These are phyloP conservation scores for Potentilla sterilis DNA, from an alignment of 306 rosid species.

Conservation along the genomic window DNA sequence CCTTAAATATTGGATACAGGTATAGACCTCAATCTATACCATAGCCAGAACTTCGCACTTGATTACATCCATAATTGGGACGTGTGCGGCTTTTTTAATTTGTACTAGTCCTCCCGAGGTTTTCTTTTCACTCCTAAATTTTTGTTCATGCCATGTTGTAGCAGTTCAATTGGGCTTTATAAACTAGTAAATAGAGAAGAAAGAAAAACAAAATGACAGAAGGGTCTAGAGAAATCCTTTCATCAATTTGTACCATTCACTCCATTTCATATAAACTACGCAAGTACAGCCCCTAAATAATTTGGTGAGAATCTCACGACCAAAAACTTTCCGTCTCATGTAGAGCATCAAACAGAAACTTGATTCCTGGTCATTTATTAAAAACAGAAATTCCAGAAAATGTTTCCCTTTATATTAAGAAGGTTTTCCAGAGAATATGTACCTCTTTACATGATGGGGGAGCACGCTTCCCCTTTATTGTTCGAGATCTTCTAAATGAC, in stretches of 20 bases:
- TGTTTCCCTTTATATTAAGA: constrained; percentile 12
- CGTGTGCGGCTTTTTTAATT: neutral
- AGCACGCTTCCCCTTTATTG: constrained; percentile 79
- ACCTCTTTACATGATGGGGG: constrained; percentile 87
- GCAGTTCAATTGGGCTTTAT: neutral
- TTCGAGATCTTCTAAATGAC: constrained; percentile 70
- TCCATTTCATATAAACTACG: neutral
- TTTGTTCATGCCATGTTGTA: neutral
- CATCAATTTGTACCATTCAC: neutral
- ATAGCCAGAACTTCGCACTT: neutral
- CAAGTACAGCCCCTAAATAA: neutral
- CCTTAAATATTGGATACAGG: neutral
- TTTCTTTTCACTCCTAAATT: neutral
- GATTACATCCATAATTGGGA: neutral
- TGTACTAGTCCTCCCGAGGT: neutral
- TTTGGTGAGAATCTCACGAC: neutral
- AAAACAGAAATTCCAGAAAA: constrained; percentile 1
- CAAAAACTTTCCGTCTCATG: neutral
- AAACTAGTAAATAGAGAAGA: neutral
- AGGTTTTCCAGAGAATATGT: neutral
- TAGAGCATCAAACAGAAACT: neutral
- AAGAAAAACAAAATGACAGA: neutral
- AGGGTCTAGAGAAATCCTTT: neutral
- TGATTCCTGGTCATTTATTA: neutral
- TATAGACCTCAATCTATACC: neutral